Conservation (phyloP, 371 early-diverging fungal species). For the Conidiobolus incongruus region DNA sequence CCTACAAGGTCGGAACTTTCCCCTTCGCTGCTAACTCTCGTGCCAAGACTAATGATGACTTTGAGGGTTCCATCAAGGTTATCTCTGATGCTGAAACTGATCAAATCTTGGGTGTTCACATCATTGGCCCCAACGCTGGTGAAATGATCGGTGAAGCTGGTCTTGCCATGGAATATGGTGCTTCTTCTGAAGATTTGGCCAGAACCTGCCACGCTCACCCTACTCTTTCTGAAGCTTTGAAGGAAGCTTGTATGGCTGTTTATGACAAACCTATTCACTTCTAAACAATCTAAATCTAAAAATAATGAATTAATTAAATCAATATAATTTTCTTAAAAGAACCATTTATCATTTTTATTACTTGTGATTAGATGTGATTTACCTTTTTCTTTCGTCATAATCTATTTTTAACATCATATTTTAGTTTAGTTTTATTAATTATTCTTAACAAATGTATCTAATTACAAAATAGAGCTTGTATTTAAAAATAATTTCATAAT, state of each 20-base stretch:
- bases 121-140: slow-evolving; percentile 94
- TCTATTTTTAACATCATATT: too few species aligned
- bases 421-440: too few species aligned
- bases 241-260: slow-evolving; percentile 58
- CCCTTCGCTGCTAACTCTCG: slow-evolving; percentile 94
- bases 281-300: slow-evolving; percentile 9
- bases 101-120: slow-evolving; percentile 88
- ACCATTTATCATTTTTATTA: too few species aligned
- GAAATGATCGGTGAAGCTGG: slow-evolving; percentile 98
- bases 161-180: slow-evolving; percentile 92
- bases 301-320: too few species aligned
- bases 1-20: slow-evolving; percentile 75
- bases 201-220: slow-evolving; percentile 97
- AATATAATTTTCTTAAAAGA: too few species aligned
- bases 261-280: slow-evolving; percentile 25
- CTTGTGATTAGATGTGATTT: too few species aligned
- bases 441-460: too few species aligned
- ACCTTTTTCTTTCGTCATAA: too few species aligned
- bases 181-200: slow-evolving; percentile 88
- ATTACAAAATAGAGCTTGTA: too few species aligned
- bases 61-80: slow-evolving; percentile 88
- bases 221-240: slow-evolving; percentile 91
- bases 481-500: too few species aligned
- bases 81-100: slow-evolving; percentile 89
- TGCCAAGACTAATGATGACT: slow-evolving; percentile 91